Evolutionary conservation across 352 stramenopile genomes (phyloP), one percentile per base, ranked within the genome.

Genomic region (Phytophthora pluvialis): DNA sequence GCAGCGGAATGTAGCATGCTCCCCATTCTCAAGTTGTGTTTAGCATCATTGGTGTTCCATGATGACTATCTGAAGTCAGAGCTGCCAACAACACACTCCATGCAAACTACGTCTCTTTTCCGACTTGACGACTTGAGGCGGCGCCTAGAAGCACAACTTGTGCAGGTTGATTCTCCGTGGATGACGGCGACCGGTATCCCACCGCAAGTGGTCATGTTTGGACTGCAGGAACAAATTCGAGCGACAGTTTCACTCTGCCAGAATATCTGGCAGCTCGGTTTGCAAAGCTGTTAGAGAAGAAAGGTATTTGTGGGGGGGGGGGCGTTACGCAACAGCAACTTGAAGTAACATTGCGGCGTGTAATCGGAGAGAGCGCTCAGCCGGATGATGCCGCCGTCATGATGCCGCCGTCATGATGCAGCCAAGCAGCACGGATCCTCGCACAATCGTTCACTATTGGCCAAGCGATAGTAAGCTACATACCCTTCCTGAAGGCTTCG

Each of bases 11-110:
- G 9, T n/a, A 25, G 28, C 13, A 10, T 70, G 5, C 38, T 18
- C 1, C 45, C 46, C n/a, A 47, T 64, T 35, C 47, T 63, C 1
- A 48, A 36, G n/a, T 26, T 70, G 3, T 60, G 61, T 36, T 15
- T 70, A 3, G 61, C 47, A 0, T 70, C 46, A 4, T 10, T 64
- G 9, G 53, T 59, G 9, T 58, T 39, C 31, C 35, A 58, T 16
- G 21, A 31, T n/a, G 7, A 53, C n/a, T 53, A 40, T 21, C 16
- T 53, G 3, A 2, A 15, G 2, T 15, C 42, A 0, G 5, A 10
- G 6, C 6, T 48, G 12, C 42, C 42, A n/a, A 11, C 25, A 4
- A 32, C 21, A 8, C 42, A 48, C 18, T 32, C 42, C 8, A 6
- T 48, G n/a, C 7, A 48, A 16, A 48, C 3, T 8, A 48, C 33